phyloP scores from a whole-genome alignment of 805 yeast genomes.

The Wickerhamiella allomyrinae region DNA sequence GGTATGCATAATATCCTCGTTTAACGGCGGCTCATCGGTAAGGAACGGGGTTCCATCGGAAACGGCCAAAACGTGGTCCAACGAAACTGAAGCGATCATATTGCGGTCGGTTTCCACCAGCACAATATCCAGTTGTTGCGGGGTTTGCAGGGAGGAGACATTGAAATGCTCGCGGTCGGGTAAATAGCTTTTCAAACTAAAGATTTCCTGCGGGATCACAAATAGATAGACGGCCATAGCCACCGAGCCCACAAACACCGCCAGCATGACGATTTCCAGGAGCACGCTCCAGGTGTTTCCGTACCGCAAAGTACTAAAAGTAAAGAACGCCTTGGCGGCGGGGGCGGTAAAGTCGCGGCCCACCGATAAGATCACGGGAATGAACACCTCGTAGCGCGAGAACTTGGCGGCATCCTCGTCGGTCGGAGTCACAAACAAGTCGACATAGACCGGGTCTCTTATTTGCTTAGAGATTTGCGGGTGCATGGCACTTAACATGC shows the following conservation, averaged over 20 bases:
- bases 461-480: slow-evolving; percentile 3
- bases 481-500: slow-evolving; percentile 4
- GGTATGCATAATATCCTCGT: not conserved
- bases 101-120: not conserved
- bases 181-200: not conserved
- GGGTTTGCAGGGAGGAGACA: slow-evolving; percentile 2
- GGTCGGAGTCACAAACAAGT: slow-evolving; percentile 3
- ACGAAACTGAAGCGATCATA: not conserved
- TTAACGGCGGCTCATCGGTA: not conserved
- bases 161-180: slow-evolving; percentile 2
- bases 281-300: slow-evolving; percentile 5
- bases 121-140: slow-evolving; percentile 3
- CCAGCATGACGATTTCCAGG: slow-evolving; percentile 5
- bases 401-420: not conserved
- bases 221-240: slow-evolving; percentile 2
- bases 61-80: not conserved
- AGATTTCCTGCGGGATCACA: slow-evolving; percentile 1
- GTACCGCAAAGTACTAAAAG: slow-evolving; percentile 5
- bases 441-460: slow-evolving; percentile 5
- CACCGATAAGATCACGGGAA: slow-evolving; percentile 4
- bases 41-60: not conserved
- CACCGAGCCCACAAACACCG: slow-evolving; percentile 3
- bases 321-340: not conserved
- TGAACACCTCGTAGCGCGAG: slow-evolving; percentile 1
- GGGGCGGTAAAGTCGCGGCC: slow-evolving; percentile 4